Conservation (phyloP, 2,329 filamentous ascomycete species). For the Fusarium phyllophilum region DNA sequence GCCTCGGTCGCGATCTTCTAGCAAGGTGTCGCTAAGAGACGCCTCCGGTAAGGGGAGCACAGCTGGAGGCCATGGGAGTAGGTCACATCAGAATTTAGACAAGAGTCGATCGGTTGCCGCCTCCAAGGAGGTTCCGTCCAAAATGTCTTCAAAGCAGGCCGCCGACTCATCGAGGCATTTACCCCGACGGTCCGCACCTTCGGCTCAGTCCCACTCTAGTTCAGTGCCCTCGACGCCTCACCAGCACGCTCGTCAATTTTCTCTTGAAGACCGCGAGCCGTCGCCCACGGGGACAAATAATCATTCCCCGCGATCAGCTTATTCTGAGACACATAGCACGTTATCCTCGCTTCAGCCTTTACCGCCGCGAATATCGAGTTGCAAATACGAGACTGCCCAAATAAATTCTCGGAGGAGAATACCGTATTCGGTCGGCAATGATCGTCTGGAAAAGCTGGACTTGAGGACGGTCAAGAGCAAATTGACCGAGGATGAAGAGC, state of each 20-base stretch:
- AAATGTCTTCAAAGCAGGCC: slow-evolving; percentile 61
- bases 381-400: slow-evolving; percentile 89
- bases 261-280: slow-evolving; percentile 79
- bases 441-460: slow-evolving; percentile 77
- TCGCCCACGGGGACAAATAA: slow-evolving; percentile 81
- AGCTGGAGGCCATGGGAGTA: slow-evolving; percentile 74
- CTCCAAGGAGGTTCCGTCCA: slow-evolving; percentile 63
- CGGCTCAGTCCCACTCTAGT: slow-evolving; percentile 70
- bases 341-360: slow-evolving; percentile 75
- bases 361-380: slow-evolving; percentile 69
- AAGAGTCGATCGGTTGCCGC: slow-evolving; percentile 72
- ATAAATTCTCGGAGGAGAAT: slow-evolving; percentile 86
- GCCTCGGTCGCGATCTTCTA: slow-evolving; percentile 67
- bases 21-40: slow-evolving; percentile 69
- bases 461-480: slow-evolving; percentile 77
- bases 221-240: slow-evolving; percentile 95
- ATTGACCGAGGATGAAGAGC: slow-evolving; percentile 77
- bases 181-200: slow-evolving; percentile 45
- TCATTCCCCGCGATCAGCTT: slow-evolving; percentile 89
- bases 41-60: slow-evolving; percentile 57
- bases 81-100: slow-evolving; percentile 63
- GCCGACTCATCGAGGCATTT: slow-evolving; percentile 47
- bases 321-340: slow-evolving; percentile 85
- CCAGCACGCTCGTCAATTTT: slow-evolving; percentile 85
- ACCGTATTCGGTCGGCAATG: slow-evolving; percentile 88